Percentiles rank a stretch among this genome's conserved stretches.
Conservation (phyloP, 805 yeast species). For the Saccharomycodes ludwigii region DNA sequence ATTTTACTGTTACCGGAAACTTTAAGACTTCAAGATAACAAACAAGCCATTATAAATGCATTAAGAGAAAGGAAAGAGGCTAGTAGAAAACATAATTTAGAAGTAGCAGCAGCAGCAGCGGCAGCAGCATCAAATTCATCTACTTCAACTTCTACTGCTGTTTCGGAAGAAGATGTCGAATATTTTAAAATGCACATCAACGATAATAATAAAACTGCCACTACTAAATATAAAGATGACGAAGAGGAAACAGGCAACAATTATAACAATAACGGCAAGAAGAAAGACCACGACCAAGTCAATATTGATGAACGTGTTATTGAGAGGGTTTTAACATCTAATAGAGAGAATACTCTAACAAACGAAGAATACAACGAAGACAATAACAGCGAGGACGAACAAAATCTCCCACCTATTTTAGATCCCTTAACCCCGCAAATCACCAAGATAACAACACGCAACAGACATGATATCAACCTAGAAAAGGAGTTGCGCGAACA, state of each 20-base stretch:
- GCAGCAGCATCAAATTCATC: conserved; percentile 2
- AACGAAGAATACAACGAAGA: conserved; percentile 2
- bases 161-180: conserved; percentile 5
- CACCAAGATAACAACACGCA: not conserved
- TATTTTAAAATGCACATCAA: conserved; percentile 3
- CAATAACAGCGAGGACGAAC: conserved; percentile 1
- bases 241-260: conserved; percentile 1
- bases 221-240: not conserved
- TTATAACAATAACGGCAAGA: too few relatives aligned
- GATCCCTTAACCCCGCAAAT: conserved; percentile 1
- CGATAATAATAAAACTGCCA: conserved; percentile 4
- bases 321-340: too few relatives aligned
- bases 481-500: not conserved
- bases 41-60: conserved; percentile 35
- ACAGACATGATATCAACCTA: not conserved
- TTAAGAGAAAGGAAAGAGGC: conserved; percentile 22
- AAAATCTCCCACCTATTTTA: not conserved
- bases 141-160: conserved; percentile 4
- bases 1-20: conserved; percentile 66
- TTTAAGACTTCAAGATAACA: conserved; percentile 40
- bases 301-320: too few relatives aligned
- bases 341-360: not conserved
- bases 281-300: too few relatives aligned
- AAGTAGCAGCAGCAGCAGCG: conserved; percentile 1
- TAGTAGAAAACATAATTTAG: conserved; percentile 2